Evolutionary conservation across 2,329 filamentous ascomycete genomes (phyloP), one percentile per base, ranked within the genome.

Genomic region (Cucurbitaria berberidis): DNA sequence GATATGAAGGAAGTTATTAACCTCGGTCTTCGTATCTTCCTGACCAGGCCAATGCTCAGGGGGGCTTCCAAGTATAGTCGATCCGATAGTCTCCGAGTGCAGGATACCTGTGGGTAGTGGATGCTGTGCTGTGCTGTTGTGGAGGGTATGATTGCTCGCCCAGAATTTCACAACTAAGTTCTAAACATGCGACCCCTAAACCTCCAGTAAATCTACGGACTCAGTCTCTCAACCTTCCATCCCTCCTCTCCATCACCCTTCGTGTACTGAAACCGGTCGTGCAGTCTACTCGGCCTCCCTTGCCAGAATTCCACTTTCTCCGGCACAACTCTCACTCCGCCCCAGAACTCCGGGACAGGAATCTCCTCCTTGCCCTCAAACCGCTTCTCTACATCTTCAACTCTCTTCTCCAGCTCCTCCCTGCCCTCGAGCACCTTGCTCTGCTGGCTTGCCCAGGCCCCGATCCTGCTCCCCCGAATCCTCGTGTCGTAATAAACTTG

Each of bases 281-380:
- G 95, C 75, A 99, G 78, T 54, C 95, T 83, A 77, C 89, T 96
- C 71, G 91, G 84, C 66, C 95, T 84, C 2, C 95, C 95, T 81
- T 97, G 93, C 85, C 95, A 99, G 74, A 99, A 99, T 82, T 99
- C 95, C 43, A 99, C 83, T 65, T 86, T 85, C 69, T 92, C 89
- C 0, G 95, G 93, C 59, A 93, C 82, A 55, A 99, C 84, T 64
- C 93, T 86, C 73, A 97, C 73, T 0, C 95, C 95, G 26, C 95
- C 95, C 95, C 95, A 99, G 74, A 96, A 97, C 9, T 90, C 88
- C 3, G 95, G 95, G 44, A 97, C 87, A 1, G 93, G 93, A 61
- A 99, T 96, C 51, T 89, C 77, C 24, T 96, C 89, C 60, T 84
- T 69, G 1, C 86, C 90, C 36, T 87, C 83, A 72, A 96, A 99